Conservation (phyloP, 2,329 filamentous ascomycete genomes). For the Sporothrix luriei region DNA sequence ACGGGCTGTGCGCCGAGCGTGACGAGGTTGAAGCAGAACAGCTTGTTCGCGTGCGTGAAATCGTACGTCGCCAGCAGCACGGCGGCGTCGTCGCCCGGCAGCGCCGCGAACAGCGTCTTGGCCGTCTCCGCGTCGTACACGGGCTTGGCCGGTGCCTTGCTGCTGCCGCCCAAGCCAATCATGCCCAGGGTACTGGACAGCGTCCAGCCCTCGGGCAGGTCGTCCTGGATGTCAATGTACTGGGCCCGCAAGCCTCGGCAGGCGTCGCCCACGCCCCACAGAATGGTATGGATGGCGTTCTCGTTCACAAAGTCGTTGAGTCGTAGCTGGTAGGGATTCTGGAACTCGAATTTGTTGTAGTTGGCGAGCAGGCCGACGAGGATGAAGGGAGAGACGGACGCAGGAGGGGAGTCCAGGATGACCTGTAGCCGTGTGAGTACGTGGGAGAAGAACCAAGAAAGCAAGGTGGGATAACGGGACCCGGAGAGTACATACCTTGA, state of each 20-base stretch:
- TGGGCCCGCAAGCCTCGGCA: constrained; percentile 69
- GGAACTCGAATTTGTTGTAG: constrained; percentile 99
- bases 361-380: constrained; percentile 87
- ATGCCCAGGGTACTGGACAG: constrained; percentile 78
- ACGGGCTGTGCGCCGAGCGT: constrained; percentile 50
- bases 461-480: too few species aligned
- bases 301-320: constrained; percentile 97
- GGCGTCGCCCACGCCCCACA: constrained; percentile 72
- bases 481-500: constrained; percentile 54
- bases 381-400: constrained; percentile 63
- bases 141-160: constrained; percentile 61
- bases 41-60: constrained; percentile 90
- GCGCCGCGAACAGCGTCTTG: constrained; percentile 75
- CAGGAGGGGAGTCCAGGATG: constrained; percentile 74
- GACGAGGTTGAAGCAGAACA: constrained; percentile 86
- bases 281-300: constrained; percentile 77
- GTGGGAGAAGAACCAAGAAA: neutral
- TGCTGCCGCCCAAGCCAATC: constrained; percentile 71
- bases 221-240: constrained; percentile 86
- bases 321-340: constrained; percentile 91
- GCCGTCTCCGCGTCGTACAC: constrained; percentile 75
- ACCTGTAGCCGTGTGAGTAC: constrained; percentile 50
- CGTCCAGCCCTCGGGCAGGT: constrained; percentile 87
- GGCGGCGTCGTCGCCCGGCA: constrained; percentile 80
- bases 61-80: constrained; percentile 86